phyloP scores from a whole-genome alignment of 345 rosid species.

The Viola odorata region DNA sequence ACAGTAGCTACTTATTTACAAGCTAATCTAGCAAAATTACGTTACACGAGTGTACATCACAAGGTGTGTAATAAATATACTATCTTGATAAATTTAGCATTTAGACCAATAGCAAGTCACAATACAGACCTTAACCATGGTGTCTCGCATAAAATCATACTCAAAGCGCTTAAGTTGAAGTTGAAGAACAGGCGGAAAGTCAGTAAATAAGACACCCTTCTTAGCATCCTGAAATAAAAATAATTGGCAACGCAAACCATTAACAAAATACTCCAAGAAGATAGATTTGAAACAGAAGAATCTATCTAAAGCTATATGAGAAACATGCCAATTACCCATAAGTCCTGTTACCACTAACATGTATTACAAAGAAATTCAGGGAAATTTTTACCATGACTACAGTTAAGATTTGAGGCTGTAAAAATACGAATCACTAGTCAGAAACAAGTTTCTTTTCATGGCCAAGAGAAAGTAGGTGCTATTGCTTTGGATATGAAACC shows the following conservation, averaged over 20 bases:
- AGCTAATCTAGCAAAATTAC: background rate
- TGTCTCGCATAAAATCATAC: slow-evolving; percentile 88
- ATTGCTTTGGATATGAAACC: background rate
- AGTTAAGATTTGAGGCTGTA: background rate
- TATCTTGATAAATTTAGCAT: background rate
- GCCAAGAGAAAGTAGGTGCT: background rate
- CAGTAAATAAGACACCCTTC: slow-evolving; percentile 85
- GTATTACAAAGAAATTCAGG: background rate
- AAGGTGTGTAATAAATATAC: background rate
- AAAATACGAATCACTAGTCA: background rate
- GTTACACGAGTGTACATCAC: too few species aligned
- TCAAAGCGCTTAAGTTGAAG: slow-evolving; percentile 94
- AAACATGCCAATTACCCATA: too few species aligned
- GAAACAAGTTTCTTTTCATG: background rate
- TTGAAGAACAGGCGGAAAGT: slow-evolving; percentile 97
- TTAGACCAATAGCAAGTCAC: background rate
- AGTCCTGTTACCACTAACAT: too few species aligned
- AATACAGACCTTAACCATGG: slow-evolving; percentile 83
- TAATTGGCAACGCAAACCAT: background rate
- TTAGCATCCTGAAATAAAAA: slow-evolving; percentile 75
- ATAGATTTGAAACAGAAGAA: background rate
- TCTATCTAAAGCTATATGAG: background rate
- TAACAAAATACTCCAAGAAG: background rate
- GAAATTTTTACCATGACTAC: background rate
- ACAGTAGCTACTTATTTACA: background rate